A percentile compares a stretch with the other conserved stretches of the same genome.
Evolutionary conservation across 805 yeast genomes (phyloP).

Genomic region (Saturnispora sekii): DNA sequence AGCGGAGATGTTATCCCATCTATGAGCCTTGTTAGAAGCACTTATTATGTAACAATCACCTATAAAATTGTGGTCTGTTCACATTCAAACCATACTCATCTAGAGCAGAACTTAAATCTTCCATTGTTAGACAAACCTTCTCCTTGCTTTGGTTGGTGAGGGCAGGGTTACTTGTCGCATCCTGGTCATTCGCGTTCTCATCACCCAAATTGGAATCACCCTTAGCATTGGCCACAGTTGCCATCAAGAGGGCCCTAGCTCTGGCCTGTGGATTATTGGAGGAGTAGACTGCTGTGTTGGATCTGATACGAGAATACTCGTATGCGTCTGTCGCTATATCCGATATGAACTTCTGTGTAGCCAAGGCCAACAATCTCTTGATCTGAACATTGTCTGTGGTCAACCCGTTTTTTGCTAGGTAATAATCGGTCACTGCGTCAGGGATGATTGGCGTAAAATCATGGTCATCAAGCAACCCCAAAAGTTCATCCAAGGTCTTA

Average conservation of each 20-base stretch:
- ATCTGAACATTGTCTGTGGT: conserved; percentile 68
- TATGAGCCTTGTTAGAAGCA: conserved; percentile 33
- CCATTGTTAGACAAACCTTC: conserved; percentile 84
- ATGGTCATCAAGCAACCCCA: conserved; percentile 86
- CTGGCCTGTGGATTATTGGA: conserved; percentile 79
- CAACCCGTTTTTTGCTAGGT: conserved; percentile 46
- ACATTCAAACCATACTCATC: conserved; percentile 79
- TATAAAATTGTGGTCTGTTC: conserved; percentile 86
- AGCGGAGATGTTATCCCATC: conserved; percentile 52
- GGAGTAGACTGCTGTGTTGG: conserved; percentile 77
- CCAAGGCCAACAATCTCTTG: conserved; percentile 80
- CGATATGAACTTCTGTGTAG: conserved; percentile 90
- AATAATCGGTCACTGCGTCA: conserved; percentile 92
- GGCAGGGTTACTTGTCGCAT: conserved; percentile 12
- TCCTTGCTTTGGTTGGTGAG: conserved; percentile 19
- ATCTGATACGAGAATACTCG: conserved; percentile 87
- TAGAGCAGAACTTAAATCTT: conserved; percentile 85
- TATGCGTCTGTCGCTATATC: conserved; percentile 96
- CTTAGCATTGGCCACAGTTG: conserved; percentile 35
- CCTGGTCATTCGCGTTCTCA: conserved; percentile 24
- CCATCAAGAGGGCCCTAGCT: conserved; percentile 62
- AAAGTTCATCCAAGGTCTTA: conserved; percentile 72
- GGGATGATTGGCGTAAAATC: conserved; percentile 95
- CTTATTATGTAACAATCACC: conserved; percentile 32
- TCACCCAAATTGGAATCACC: conserved; percentile 15